Percentiles rank a stretch among this genome's conserved stretches.
Evolutionary conservation across 345 rosid species (phyloP).

Genomic region (Salix suchowensis): DNA sequence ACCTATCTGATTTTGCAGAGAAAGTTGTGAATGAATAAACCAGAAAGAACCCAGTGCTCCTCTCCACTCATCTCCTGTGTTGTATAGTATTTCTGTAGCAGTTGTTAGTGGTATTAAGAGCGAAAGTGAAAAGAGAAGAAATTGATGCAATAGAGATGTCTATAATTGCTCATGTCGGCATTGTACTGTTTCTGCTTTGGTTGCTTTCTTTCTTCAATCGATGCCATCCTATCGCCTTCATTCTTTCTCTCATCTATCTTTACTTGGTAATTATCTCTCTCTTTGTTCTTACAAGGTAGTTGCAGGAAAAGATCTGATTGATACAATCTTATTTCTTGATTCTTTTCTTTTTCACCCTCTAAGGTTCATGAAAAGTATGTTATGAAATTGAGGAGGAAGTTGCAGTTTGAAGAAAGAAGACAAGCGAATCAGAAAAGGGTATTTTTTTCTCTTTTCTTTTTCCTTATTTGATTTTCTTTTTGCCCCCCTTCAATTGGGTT

Average conservation of each 20-base stretch:
- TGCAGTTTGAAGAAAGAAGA: constrained; percentile 63
- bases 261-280: constrained; percentile 44
- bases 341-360: neutral
- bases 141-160: constrained; percentile 48
- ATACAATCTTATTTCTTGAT: neutral
- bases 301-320: no score
- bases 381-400: constrained; percentile 47
- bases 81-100: no score
- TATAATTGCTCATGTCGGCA: constrained; percentile 66
- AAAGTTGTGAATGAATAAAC: no score
- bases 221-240: constrained; percentile 47
- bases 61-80: no score
- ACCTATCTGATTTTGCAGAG: no score
- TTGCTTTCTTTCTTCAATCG: constrained; percentile 49
- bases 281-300: no score
- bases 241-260: constrained; percentile 62
- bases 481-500: no score
- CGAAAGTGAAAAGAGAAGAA: neutral
- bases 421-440: constrained; percentile 75
- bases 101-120: no score
- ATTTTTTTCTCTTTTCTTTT: neutral
- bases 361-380: constrained; percentile 76
- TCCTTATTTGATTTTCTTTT: neutral
- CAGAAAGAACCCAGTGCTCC: no score
- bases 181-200: constrained; percentile 65